A percentile compares a stretch with the other conserved stretches of the same genome.
These are phyloP conservation scores for Isatis lusitanica DNA, from an alignment of 441 rosid species.

Conservation along the genomic window DNA sequence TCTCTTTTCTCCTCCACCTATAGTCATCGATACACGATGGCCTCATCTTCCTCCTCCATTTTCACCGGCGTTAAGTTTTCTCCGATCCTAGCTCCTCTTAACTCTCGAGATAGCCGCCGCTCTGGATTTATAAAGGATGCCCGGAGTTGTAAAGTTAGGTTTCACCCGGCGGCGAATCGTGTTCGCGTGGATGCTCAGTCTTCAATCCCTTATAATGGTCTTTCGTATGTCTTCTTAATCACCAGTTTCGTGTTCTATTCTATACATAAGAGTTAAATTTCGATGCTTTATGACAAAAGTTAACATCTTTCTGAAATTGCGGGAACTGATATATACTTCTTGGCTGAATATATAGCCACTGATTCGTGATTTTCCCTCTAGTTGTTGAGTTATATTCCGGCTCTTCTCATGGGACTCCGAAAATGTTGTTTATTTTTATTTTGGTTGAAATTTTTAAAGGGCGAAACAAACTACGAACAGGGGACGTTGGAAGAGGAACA, in stretches of 20 bases:
- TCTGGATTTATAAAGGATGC: constrained; percentile 15
- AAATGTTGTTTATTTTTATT: background rate
- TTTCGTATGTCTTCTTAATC: constrained; percentile 32
- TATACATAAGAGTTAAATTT: background rate
- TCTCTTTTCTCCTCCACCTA: constrained; percentile 10
- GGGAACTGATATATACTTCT: background rate
- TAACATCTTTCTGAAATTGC: background rate
- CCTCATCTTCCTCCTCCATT: constrained; percentile 46
- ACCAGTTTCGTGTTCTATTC: background rate
- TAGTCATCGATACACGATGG: constrained; percentile 36
- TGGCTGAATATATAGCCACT: background rate
- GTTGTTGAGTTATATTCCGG: background rate
- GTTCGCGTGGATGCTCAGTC: constrained; percentile 38
- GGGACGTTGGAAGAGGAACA: constrained; percentile 44
- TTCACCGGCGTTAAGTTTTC: constrained; percentile 38
- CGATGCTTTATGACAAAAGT: background rate
- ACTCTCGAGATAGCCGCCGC: constrained; percentile 32
- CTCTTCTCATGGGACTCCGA: background rate
- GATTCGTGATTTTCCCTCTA: background rate
- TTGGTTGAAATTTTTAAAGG: constrained; percentile 40
- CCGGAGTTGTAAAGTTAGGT: constrained; percentile 33
- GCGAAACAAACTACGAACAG: constrained; percentile 36
- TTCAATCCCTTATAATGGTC: constrained; percentile 19
- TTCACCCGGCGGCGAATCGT: constrained; percentile 32
- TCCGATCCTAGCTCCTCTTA: constrained; percentile 34